A percentile compares a stretch with the other conserved stretches of the same genome.
Evolutionary conservation across 2,329 filamentous ascomycete genomes (phyloP).

Genomic region (Colletotrichum camelliae): DNA sequence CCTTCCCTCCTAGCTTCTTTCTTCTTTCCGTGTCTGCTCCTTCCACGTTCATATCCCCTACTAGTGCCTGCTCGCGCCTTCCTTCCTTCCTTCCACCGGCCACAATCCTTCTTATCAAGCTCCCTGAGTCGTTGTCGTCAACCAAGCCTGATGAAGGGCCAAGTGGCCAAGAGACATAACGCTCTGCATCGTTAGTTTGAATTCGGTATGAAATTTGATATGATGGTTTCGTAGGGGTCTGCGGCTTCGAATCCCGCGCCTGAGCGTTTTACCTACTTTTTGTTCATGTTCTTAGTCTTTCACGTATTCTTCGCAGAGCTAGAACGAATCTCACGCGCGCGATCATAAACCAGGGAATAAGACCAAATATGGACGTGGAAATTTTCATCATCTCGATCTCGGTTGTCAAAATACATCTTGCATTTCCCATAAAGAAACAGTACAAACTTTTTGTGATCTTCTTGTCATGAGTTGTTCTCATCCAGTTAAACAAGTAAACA

Average conservation of each 20-base stretch:
- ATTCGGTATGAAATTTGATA: background rate
- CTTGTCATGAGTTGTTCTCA: background rate
- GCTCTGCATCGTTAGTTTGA: background rate
- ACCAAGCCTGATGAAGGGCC: background rate
- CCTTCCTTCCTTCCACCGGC: background rate
- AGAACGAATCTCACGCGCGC: background rate
- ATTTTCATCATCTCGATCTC: background rate
- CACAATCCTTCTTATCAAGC: background rate
- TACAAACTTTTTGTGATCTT: background rate
- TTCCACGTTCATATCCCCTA: background rate
- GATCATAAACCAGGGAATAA: background rate
- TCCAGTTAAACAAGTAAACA: background rate
- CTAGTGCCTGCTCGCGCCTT: background rate
- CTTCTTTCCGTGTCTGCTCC: background rate
- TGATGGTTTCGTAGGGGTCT: background rate
- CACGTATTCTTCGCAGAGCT: background rate
- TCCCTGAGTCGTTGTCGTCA: rapidly evolving
- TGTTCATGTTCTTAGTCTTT: background rate
- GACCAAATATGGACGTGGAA: rapidly evolving
- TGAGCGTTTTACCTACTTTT: background rate
- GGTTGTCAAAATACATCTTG: rapidly evolving
- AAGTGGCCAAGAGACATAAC: background rate
- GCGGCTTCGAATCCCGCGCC: background rate
- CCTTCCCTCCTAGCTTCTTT: background rate
- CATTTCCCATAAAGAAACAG: background rate